Conservation (phyloP, 1,284 basidiomycete species). For the Irpex rosettiformis region DNA sequence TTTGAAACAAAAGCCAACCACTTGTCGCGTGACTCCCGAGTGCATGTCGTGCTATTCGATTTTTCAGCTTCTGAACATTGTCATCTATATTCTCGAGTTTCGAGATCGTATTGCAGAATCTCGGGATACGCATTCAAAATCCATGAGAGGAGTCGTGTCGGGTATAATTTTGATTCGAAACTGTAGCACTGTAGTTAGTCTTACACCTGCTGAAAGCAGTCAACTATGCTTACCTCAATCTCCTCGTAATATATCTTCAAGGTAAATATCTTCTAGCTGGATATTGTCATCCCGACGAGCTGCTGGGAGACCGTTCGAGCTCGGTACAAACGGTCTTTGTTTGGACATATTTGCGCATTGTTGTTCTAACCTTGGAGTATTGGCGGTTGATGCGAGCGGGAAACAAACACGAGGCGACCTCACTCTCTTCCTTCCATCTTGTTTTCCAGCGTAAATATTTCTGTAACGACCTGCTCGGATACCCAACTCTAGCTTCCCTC, state of each 20-base stretch:
- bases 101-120: background rate
- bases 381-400: constrained; percentile 2
- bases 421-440: constrained; percentile 4
- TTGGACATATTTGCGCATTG: constrained; percentile 1
- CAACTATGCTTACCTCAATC: too few species aligned
- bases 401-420: constrained; percentile 3
- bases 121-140: background rate
- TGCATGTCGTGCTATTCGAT: background rate
- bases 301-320: too few species aligned
- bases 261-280: too few species aligned
- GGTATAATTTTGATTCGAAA: too few species aligned
- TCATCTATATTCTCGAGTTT: background rate
- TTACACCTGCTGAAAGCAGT: too few species aligned
- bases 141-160: too few species aligned
- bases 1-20: constrained; percentile 1
- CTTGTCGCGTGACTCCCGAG: background rate
- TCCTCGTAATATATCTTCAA: too few species aligned
- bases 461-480: constrained; percentile 5
- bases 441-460: background rate
- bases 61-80: background rate
- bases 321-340: background rate
- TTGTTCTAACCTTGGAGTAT: background rate
- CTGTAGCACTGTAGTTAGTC: too few species aligned
- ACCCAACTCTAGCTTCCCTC: constrained; percentile 2
- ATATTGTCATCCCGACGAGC: too few species aligned